Base-by-base conservation (phyloP, 1,284 basidiomycete species). In the Moesziomyces sp. region DNA sequence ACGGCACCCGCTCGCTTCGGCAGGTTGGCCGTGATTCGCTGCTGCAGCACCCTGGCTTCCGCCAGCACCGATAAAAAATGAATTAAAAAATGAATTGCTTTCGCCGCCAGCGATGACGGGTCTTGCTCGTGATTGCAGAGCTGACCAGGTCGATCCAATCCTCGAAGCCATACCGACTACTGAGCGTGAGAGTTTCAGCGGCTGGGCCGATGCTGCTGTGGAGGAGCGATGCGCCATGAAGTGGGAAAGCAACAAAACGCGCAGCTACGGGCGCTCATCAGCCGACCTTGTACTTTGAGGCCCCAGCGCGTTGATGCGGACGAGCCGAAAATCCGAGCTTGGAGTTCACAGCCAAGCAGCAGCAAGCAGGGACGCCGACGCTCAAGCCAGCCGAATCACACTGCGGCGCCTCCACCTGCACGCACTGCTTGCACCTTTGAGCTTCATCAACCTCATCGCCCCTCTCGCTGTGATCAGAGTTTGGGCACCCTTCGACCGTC, bases 1-100 rank as follows among this genome's bases (percentile, higher is more conserved):
- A 53, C 13, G 34, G 30, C 7, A 21, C 19, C 8, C 34, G 46
- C 46, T 47, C 26, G 53, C 30, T 34, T 34, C 30, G 10, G 13
- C 30, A 40, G 47, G 40, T 49, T 23, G 48, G 46, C 23, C 23
- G 51, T 40, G 35, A 47, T 42, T 46, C 35, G 35, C 34, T 44
- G n/a, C 23, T 44, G 38, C 24, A 48, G 46, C 30, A 34, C 30
- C 30, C 30, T 34, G 3, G 11, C 30, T 34, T 34, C 30, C 30
- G 18, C 10, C 23, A 45, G 21, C 8, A 54, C 13, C 6, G 24
- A 18, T 3, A 35, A 46, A 38, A 34, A 11, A 21, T 21, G 21
- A 34, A 42, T 19, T n/a, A 48, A 38, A 55, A 42, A 40, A 28
- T 28, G 5, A 28, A 28, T 6, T 28, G 26, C 26, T 28, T 7